A percentile compares a stretch with the other conserved stretches of the same genome.
Conservation (phyloP, 129 eudicot species). For the Mikania micrantha region DNA sequence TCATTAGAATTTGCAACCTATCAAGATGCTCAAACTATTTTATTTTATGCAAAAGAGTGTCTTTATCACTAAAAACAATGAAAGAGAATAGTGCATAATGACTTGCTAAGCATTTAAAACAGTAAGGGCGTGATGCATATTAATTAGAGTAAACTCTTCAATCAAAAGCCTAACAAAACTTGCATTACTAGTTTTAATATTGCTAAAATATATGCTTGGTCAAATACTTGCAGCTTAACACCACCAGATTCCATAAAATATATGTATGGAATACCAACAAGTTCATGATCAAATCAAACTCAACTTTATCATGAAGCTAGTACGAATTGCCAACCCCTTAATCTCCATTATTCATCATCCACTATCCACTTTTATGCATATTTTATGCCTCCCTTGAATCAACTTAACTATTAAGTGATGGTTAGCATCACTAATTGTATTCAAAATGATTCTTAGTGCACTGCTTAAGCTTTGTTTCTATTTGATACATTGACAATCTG, state of each 20-base stretch:
- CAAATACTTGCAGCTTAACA: constrained; percentile 4
- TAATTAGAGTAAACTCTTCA: constrained; percentile 15
- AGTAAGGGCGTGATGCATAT: constrained; percentile 24
- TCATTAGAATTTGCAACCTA: too few species aligned
- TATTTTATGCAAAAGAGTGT: too few species aligned
- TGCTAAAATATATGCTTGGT: constrained; percentile 9
- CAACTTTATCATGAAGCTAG: constrained; percentile 20
- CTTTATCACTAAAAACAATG: neutral
- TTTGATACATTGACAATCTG: neutral
- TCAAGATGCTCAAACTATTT: too few species aligned
- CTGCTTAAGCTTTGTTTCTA: neutral
- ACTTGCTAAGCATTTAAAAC: constrained; percentile 19
- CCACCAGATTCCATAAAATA: constrained; percentile 17
- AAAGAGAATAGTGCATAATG: constrained; percentile 9
- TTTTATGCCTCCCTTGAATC: constrained; percentile 16
- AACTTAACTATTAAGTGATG: constrained; percentile 17
- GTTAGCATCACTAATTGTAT: constrained; percentile 24
- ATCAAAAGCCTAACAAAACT: constrained; percentile 9
- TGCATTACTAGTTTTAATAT: constrained; percentile 19
- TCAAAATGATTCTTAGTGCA: neutral
- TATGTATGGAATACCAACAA: neutral
- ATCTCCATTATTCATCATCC: constrained; percentile 24
- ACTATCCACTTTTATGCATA: constrained; percentile 24
- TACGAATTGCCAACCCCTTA: constrained; percentile 18
- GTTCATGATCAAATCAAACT: constrained; percentile 16